These are phyloP conservation scores for Chytridium lagenaria DNA, from an alignment of 371 early-diverging fungal genomes.

Conservation along the genomic window DNA sequence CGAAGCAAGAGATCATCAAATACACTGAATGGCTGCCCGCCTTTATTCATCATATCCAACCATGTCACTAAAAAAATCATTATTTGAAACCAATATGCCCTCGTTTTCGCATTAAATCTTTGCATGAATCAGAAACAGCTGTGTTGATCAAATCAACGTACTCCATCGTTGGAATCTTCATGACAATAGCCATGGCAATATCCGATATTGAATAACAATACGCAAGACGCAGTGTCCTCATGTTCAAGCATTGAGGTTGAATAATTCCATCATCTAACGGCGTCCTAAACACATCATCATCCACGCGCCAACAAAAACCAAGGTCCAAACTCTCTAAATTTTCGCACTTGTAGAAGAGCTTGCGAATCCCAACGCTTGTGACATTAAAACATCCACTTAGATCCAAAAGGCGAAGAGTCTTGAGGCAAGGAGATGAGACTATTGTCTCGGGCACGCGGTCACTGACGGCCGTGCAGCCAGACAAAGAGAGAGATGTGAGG, in stretches of 20 bases:
- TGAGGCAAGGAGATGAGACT: not conserved
- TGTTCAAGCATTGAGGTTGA: not conserved
- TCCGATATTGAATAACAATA: constrained; percentile 35
- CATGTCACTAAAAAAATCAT: too few relatives aligned
- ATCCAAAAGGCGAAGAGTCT: not conserved
- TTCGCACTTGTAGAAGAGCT: constrained; percentile 18
- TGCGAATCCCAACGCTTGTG: constrained; percentile 21
- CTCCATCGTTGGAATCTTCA: not conserved
- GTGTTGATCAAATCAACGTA: constrained; percentile 10
- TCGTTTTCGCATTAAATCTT: too few relatives aligned
- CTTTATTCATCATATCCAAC: too few relatives aligned
- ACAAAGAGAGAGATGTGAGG: not conserved
- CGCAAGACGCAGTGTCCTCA: constrained; percentile 18
- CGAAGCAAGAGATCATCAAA: too few relatives aligned
- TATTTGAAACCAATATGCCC: too few relatives aligned
- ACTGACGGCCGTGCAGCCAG: constrained; percentile 4
- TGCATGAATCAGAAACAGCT: too few relatives aligned
- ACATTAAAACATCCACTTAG: constrained; percentile 34
- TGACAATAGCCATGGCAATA: constrained; percentile 5
- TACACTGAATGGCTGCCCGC: too few relatives aligned
- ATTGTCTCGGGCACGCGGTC: not conserved
- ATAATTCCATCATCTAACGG: not conserved
- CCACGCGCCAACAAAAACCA: constrained; percentile 34
- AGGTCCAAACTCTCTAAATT: constrained; percentile 25
- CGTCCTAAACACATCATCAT: constrained; percentile 20